phyloP scores from a whole-genome alignment of 1,284 basidiomycete genomes.

The Naganishia cerealis region DNA sequence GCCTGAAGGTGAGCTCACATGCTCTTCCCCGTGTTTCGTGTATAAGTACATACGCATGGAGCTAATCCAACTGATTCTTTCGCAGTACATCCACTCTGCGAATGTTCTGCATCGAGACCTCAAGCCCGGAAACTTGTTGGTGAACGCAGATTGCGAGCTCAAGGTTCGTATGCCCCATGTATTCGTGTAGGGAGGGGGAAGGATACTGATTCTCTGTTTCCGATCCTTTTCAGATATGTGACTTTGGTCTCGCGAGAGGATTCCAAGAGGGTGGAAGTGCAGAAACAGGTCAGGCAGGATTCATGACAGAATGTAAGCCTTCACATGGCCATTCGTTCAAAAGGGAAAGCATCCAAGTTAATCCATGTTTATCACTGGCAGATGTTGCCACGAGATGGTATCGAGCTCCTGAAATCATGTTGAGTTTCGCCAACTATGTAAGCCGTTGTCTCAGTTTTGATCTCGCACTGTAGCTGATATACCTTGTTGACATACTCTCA shows the following conservation, averaged over 20 bases:
- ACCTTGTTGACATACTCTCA: conserved; percentile 33
- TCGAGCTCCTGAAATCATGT: conserved; percentile 94
- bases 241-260: conserved; percentile 94
- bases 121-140: conserved; percentile 89
- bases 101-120: conserved; percentile 97
- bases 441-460: conserved; percentile 45
- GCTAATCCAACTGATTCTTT: conserved; percentile 10
- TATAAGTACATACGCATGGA: neutral
- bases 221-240: conserved; percentile 71
- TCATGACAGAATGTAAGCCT: conserved; percentile 90
- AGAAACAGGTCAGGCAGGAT: conserved; percentile 77
- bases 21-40: neutral
- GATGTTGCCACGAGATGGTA: conserved; percentile 95
- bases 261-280: conserved; percentile 77
- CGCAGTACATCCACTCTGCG: conserved; percentile 93
- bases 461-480: conserved; percentile 10
- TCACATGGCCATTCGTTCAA: neutral
- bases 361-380: conserved; percentile 22
- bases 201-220: conserved; percentile 42
- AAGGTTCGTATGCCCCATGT: conserved; percentile 55
- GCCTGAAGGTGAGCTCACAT: conserved; percentile 63
- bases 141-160: conserved; percentile 96
- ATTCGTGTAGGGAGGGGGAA: neutral
- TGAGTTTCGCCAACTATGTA: conserved; percentile 93
- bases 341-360: neutral